phyloP scores from a whole-genome alignment of 2,329 filamentous ascomycete species.

The Stachybotrys echinatus region DNA sequence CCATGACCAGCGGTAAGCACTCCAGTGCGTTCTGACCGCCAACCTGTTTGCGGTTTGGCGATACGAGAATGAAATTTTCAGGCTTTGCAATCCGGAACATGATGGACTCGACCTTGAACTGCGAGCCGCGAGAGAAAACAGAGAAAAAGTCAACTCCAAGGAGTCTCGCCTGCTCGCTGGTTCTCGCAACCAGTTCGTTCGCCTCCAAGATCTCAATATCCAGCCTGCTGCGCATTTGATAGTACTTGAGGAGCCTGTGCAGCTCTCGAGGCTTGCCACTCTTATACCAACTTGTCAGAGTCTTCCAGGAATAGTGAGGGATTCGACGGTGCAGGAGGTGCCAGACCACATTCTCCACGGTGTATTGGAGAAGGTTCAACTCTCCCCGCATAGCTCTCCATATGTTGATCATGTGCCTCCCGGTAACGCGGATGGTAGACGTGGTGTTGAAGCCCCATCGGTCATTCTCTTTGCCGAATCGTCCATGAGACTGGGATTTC shows the following conservation, averaged over 20 bases:
- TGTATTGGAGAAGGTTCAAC: constrained; percentile 87
- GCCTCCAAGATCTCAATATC: constrained; percentile 87
- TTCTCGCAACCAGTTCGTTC: constrained; percentile 83
- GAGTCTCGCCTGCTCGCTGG: constrained; percentile 88
- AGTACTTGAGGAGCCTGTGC: constrained; percentile 72
- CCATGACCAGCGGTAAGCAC: constrained; percentile 93
- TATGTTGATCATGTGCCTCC: constrained; percentile 92
- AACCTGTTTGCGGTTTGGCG: constrained; percentile 86
- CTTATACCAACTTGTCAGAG: constrained; percentile 77
- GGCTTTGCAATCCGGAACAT: constrained; percentile 99
- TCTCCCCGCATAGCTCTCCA: constrained; percentile 96
- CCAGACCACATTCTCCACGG: constrained; percentile 92
- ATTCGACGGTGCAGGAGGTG: constrained; percentile 83
- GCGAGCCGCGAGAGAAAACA: constrained; percentile 88
- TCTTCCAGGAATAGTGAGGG: constrained; percentile 77
- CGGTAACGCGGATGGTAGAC: constrained; percentile 87
- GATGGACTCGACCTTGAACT: constrained; percentile 97
- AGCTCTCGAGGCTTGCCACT: constrained; percentile 65
- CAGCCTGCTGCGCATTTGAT: constrained; percentile 67
- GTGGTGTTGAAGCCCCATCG: constrained; percentile 93
- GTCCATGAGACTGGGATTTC: constrained; percentile 75
- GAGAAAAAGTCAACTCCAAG: constrained; percentile 96
- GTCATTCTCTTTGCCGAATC: constrained; percentile 81
- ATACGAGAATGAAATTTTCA: constrained; percentile 87
- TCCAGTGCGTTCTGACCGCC: constrained; percentile 91